Evolutionary conservation across 495 filamentous ascomycete species (phyloP).

Genomic region (Elaphomyces granulatus): DNA sequence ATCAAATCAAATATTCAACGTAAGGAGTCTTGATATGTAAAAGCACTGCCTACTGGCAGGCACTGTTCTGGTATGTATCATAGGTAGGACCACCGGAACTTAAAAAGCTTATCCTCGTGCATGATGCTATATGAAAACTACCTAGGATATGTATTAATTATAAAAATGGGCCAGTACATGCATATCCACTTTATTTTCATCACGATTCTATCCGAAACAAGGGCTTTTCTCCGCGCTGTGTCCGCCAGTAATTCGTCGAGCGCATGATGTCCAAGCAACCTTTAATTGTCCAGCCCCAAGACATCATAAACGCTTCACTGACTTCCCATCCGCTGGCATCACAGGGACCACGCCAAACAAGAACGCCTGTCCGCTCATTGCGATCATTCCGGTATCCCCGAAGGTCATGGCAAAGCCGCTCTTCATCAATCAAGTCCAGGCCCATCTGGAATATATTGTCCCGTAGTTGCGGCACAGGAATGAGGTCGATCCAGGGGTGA

Average conservation of each 20-base stretch:
- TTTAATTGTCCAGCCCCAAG: slow-evolving; percentile 27
- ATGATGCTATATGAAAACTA: too few relatives aligned
- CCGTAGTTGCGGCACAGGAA: slow-evolving; percentile 21
- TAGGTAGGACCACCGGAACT: too few relatives aligned
- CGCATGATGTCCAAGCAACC: slow-evolving; percentile 23
- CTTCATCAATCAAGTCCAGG: slow-evolving; percentile 28
- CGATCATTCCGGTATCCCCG: slow-evolving; percentile 12
- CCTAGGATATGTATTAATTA: too few relatives aligned
- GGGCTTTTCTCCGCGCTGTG: slow-evolving; percentile 17
- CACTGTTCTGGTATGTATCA: too few relatives aligned
- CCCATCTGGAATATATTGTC: slow-evolving; percentile 23
- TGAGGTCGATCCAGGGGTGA: slow-evolving; percentile 27
- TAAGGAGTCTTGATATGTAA: too few relatives aligned
- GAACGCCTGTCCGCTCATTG: slow-evolving; percentile 12
- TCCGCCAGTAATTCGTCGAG: slow-evolving; percentile 32
- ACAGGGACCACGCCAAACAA: slow-evolving; percentile 35
- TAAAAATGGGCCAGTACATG: too few relatives aligned
- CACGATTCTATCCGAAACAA: slow-evolving; percentile 11
- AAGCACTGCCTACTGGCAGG: too few relatives aligned
- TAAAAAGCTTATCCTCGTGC: too few relatives aligned
- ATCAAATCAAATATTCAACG: too few relatives aligned
- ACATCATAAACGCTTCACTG: slow-evolving; percentile 21
- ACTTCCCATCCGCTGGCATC: slow-evolving; percentile 28
- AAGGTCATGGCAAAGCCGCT: slow-evolving; percentile 27
- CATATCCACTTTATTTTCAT: too few relatives aligned